Percentiles rank a stretch among this genome's conserved stretches.
Evolutionary conservation across 2,329 filamentous ascomycete genomes (phyloP).

Genomic region (Chaetoscypha palmicola): DNA sequence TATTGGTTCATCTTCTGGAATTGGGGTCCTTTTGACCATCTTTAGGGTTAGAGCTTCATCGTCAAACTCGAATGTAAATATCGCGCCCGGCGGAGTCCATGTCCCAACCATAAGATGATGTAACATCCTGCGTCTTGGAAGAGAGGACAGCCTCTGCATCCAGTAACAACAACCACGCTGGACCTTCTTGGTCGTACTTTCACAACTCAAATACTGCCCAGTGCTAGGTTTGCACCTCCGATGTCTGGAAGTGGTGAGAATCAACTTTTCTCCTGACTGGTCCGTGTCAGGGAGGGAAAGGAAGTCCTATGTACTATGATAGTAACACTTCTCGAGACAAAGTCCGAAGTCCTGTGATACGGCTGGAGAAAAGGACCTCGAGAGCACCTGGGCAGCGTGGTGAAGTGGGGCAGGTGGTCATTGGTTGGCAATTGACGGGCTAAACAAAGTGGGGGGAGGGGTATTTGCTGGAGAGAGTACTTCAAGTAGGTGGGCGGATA

Average conservation of each 20-base stretch:
- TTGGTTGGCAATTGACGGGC: neutral
- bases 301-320: too few species aligned
- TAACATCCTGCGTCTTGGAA: conserved; percentile 47
- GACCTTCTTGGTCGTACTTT: too few species aligned
- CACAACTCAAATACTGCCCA: conserved; percentile 1
- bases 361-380: neutral
- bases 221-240: too few species aligned
- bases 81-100: conserved; percentile 83
- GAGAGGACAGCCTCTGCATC: neutral
- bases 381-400: neutral
- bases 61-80: conserved; percentile 84
- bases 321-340: neutral
- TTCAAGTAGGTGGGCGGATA: neutral
- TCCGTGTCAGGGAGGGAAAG: too few species aligned
- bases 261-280: too few species aligned
- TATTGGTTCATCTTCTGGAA: conserved; percentile 77
- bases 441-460: neutral
- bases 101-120: conserved; percentile 91
- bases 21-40: conserved; percentile 72
- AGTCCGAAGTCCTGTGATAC: neutral
- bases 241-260: too few species aligned
- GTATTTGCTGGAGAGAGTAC: neutral
- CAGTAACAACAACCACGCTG: too few species aligned
- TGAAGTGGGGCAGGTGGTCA: neutral
- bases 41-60: conserved; percentile 69